phyloP scores from a whole-genome alignment of 768 basidiomycete species.

The Leucosporidium scottii region DNA sequence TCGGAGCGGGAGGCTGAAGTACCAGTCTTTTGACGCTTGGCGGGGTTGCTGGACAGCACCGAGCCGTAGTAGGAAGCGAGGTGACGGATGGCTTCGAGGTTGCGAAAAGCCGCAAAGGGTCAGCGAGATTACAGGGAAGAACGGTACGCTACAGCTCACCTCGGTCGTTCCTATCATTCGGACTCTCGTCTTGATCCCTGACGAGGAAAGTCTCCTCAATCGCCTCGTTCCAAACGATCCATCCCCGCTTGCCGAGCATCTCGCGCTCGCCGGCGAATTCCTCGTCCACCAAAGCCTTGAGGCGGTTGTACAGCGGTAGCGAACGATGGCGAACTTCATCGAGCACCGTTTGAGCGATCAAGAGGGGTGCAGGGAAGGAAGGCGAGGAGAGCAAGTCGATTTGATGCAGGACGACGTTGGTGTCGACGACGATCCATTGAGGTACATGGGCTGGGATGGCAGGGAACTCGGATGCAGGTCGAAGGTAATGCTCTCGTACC shows the following conservation, averaged over 20 bases:
- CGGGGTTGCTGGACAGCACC: slow-evolving; percentile 49
- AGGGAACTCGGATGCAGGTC: slow-evolving; percentile 47
- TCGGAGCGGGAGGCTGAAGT: not conserved
- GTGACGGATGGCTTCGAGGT: slow-evolving; percentile 69
- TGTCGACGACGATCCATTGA: slow-evolving; percentile 84
- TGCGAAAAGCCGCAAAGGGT: not conserved
- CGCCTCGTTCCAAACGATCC: slow-evolving; percentile 33
- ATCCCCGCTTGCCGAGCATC: slow-evolving; percentile 63
- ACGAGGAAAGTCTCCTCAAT: slow-evolving; percentile 56
- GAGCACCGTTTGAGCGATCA: slow-evolving; percentile 88
- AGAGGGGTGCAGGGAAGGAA: slow-evolving; percentile 67
- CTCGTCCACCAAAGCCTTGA: slow-evolving; percentile 72
- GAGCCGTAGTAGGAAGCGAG: slow-evolving; percentile 78
- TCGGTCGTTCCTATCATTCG: slow-evolving; percentile 92
- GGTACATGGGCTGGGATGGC: slow-evolving; percentile 42
- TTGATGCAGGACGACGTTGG: slow-evolving; percentile 91
- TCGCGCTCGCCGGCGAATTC: slow-evolving; percentile 54
- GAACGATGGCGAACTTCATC: slow-evolving; percentile 95
- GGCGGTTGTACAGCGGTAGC: slow-evolving; percentile 81
- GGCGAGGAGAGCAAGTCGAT: slow-evolving; percentile 88
- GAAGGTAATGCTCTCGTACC: slow-evolving; percentile 83
- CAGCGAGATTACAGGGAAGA: not conserved
- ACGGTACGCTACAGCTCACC: slow-evolving; percentile 48
- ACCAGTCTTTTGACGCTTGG: slow-evolving; percentile 28
- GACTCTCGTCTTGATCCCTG: slow-evolving; percentile 63